A percentile compares a stretch with the other conserved stretches of the same genome.
phyloP scores from a whole-genome alignment of 2,329 filamentous ascomycete species.

The Polytolypa hystricis region DNA sequence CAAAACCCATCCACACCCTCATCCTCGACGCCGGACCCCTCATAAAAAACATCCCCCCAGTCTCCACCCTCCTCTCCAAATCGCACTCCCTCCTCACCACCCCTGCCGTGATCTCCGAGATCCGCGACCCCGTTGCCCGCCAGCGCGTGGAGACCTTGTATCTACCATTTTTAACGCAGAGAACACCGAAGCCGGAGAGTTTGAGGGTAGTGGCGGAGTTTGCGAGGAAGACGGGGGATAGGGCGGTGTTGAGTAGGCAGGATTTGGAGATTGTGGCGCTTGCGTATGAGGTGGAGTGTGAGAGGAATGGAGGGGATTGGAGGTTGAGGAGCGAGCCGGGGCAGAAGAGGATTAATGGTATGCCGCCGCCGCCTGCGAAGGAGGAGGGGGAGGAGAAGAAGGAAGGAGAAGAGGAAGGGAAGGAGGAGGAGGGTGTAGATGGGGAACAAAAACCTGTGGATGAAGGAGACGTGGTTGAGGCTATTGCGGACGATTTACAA shows the following conservation, averaged over 20 bases:
- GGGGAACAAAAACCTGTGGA: slow-evolving; percentile 26
- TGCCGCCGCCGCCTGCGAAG: slow-evolving; percentile 37
- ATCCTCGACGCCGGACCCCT: slow-evolving; percentile 86
- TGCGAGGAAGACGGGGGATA: slow-evolving; percentile 78
- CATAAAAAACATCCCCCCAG: slow-evolving; percentile 80
- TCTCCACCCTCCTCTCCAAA: slow-evolving; percentile 69
- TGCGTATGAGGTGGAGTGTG: slow-evolving; percentile 88
- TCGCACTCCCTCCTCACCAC: slow-evolving; percentile 72
- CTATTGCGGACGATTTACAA: slow-evolving; percentile 20
- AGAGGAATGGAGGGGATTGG: slow-evolving; percentile 83
- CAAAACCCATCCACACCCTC: slow-evolving; percentile 68
- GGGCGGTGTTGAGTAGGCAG: slow-evolving; percentile 73
- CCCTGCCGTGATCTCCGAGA: slow-evolving; percentile 76
- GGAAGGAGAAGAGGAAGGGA: slow-evolving; percentile 12
- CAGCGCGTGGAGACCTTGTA: slow-evolving; percentile 73
- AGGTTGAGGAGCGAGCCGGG: slow-evolving; percentile 65
- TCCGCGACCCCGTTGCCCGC: slow-evolving; percentile 71
- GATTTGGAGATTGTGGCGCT: slow-evolving; percentile 85
- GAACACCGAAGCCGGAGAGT: slow-evolving; percentile 63
- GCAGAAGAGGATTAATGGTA: slow-evolving; percentile 67
- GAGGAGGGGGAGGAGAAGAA: slow-evolving; percentile 13
- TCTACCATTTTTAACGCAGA: slow-evolving; percentile 69
- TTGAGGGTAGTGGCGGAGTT: slow-evolving; percentile 73
- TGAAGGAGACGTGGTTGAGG: slow-evolving; percentile 17
- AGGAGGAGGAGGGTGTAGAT: slow-evolving; percentile 7